phyloP scores from a whole-genome alignment of 768 basidiomycete genomes.

The Porpolomopsis calyptriformis region DNA sequence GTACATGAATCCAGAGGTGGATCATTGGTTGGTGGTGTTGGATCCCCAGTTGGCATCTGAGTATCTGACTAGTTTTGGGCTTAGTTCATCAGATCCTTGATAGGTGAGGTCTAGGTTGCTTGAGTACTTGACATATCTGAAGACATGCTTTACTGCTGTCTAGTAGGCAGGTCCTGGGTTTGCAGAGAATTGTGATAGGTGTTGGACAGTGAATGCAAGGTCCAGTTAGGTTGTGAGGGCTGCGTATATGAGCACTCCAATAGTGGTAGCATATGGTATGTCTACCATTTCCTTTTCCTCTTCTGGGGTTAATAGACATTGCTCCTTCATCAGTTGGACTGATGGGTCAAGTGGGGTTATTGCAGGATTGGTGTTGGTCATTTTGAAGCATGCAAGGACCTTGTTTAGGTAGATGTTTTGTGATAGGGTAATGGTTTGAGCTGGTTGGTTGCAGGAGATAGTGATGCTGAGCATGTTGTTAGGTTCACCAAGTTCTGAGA shows the following conservation, averaged over 20 bases:
- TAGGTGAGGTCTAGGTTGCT: conserved; percentile 9
- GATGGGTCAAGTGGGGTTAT: conserved; percentile 13
- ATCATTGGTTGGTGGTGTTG: conserved; percentile 14
- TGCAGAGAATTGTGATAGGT: conserved; percentile 18
- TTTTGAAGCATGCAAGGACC: conserved; percentile 12
- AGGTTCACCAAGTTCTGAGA: conserved; percentile 3
- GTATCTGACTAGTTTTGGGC: not conserved
- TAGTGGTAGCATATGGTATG: conserved; percentile 9
- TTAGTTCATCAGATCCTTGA: not conserved
- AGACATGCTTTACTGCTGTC: conserved; percentile 12
- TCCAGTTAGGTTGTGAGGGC: conserved; percentile 19
- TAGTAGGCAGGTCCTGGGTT: conserved; percentile 21
- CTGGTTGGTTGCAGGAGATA: conserved; percentile 11
- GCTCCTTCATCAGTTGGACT: conserved; percentile 6
- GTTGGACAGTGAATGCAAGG: conserved; percentile 16
- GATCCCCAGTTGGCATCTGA: conserved; percentile 21
- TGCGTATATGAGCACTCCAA: conserved; percentile 19
- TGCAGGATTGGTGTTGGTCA: conserved; percentile 13
- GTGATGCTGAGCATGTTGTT: conserved; percentile 17
- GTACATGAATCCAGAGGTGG: conserved; percentile 25
- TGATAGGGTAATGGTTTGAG: conserved; percentile 18
- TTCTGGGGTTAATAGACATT: conserved; percentile 8
- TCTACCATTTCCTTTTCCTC: conserved; percentile 9
- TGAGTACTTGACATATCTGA: conserved; percentile 13
- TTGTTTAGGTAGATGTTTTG: conserved; percentile 20